Base-by-base conservation (phyloP, 2,329 filamentous ascomycete species). In the Cladosporium sp. region DNA sequence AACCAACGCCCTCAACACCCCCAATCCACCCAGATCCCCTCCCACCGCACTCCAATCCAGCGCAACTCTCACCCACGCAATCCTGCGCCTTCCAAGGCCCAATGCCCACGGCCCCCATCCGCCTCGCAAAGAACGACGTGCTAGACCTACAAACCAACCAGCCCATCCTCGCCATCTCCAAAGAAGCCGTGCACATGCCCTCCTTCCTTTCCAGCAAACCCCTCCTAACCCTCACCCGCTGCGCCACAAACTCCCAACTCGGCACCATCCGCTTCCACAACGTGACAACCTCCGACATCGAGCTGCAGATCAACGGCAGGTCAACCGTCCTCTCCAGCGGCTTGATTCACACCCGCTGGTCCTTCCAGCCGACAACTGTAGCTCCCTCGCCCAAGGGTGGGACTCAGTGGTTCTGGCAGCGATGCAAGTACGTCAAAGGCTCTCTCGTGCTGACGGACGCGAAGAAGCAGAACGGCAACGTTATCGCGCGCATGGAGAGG, bases 11-110 rank as follows among this genome's bases (percentile, higher is more conserved):
- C 7, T 13, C 7, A n/a, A 7, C 15, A 15, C 15, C 8, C 7
- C 22, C 9, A 13, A 56, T 58, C 7, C 52, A 54, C 19, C 58
- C 59, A 29, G 54, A 58, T 49, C 55, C 51, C 8, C 51, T 61
- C 1, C 58, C 56, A 38, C 56, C 58, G 18, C 57, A 60, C 36
- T 56, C 56, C 1, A 59, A 57, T 40, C 56, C 58, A 11, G 56
- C 59, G 40, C 45, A 52, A 8, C 47, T 60, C 13, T 58, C 56
- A 9, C 53, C 47, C 40, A 50, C 52, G 11, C 56, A 60, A 44
- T 54, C 45, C 29, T 19, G 37, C 20, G 58, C 58, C 7, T 54
- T 54, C 30, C 20, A 27, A 22, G 41, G 40, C 8, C 54, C 56
- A 9, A 30, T 34, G 12, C 53, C 57, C 4, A 53, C 56, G n/a